phyloP scores from a whole-genome alignment of 257 asterid species.

The Capsicum pubescens region DNA sequence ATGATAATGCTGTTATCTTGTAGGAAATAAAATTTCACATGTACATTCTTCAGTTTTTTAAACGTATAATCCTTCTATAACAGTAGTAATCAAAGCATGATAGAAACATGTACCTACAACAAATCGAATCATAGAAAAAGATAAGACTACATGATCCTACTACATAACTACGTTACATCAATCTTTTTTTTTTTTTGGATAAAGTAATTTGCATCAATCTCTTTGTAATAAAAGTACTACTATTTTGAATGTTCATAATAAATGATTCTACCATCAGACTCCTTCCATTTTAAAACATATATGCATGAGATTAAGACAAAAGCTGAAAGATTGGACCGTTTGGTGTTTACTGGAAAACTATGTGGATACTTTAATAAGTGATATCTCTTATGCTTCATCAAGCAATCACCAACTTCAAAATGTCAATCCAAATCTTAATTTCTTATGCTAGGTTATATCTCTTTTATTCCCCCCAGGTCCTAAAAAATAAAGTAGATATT shows the following conservation, averaged over 20 bases:
- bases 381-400: neutral
- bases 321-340: conserved; percentile 21
- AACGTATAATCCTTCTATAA: neutral
- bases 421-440: neutral
- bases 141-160: neutral
- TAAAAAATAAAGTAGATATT: conserved; percentile 3
- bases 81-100: no score
- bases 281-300: neutral
- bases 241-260: neutral
- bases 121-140: conserved; percentile 10
- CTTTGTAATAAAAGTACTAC: neutral
- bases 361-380: neutral
- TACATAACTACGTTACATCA: neutral
- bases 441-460: neutral
- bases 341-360: neutral
- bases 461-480: conserved; percentile 18
- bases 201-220: no score
- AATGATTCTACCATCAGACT: conserved; percentile 12
- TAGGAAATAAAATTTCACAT: neutral
- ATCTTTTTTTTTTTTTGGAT: neutral
- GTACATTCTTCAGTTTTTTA: neutral
- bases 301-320: neutral
- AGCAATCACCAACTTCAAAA: neutral
- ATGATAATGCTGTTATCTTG: neutral
- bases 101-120: neutral